Conservation (phyloP, 2,329 filamentous ascomycete genomes). For the Coniella lustricola region DNA sequence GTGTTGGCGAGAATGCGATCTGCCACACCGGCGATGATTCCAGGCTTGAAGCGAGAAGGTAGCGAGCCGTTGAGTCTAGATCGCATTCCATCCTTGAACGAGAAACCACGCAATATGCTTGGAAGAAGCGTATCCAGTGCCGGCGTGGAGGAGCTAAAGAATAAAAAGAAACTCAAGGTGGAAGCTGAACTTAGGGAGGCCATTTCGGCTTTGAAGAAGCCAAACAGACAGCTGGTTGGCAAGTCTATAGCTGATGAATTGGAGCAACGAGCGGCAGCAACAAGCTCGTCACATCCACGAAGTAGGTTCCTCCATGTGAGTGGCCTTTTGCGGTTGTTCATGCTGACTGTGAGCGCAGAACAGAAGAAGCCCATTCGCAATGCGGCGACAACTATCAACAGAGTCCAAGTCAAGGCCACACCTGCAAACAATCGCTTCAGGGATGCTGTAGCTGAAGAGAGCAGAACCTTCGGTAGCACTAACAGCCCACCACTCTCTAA, state of each 20-base stretch:
- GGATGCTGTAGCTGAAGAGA: constrained; percentile 36
- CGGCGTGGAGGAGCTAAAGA: constrained; percentile 47
- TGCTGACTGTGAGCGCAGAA: constrained; percentile 30
- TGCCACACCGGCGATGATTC: constrained; percentile 54
- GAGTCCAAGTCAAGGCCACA: constrained; percentile 49
- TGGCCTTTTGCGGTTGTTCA: background rate
- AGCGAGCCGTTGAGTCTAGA: constrained; percentile 52
- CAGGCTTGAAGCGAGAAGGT: constrained; percentile 59
- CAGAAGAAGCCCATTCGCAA: constrained; percentile 43
- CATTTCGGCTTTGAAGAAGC: constrained; percentile 66
- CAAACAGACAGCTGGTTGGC: constrained; percentile 64
- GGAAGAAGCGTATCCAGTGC: constrained; percentile 40
- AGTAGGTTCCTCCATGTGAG: constrained; percentile 35
- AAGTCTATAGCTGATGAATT: constrained; percentile 60
- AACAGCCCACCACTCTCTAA: no score
- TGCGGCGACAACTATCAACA: constrained; percentile 17
- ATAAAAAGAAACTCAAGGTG: constrained; percentile 58
- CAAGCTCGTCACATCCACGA: constrained; percentile 36
- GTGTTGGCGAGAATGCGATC: constrained; percentile 61
- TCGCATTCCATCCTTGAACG: constrained; percentile 40
- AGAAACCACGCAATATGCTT: constrained; percentile 32
- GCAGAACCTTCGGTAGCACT: constrained; percentile 21
- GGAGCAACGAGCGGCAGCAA: constrained; percentile 48
- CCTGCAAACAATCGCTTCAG: constrained; percentile 49
- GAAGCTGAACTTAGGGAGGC: constrained; percentile 67